phyloP scores from a whole-genome alignment of 2,329 filamentous ascomycete genomes.

The Zymoseptoria pseudotritici region DNA sequence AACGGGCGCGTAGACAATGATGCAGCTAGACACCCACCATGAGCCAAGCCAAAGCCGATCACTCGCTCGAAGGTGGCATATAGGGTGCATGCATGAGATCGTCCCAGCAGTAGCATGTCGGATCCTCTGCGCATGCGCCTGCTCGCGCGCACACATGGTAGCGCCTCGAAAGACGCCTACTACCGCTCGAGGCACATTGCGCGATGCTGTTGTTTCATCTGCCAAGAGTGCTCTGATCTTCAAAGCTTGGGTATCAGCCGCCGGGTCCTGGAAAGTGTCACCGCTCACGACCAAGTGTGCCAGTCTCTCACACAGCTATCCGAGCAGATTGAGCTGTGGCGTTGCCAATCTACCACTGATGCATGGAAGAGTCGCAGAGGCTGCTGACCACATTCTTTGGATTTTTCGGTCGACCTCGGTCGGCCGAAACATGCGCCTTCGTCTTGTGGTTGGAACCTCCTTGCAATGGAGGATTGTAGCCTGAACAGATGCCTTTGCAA shows the following conservation, averaged over 20 bases:
- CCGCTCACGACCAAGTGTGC: not conserved
- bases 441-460: not conserved
- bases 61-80: slow-evolving; percentile 1
- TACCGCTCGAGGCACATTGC: not conserved
- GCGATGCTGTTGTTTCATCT: not conserved
- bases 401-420: not conserved
- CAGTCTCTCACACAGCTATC: not conserved
- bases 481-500: not conserved
- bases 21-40: slow-evolving; percentile 6
- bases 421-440: not conserved
- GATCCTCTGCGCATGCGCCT: not conserved
- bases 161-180: not conserved
- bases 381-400: not conserved
- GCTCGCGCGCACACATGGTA: not conserved
- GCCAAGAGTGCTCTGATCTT: not conserved
- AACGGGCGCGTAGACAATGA: slow-evolving; percentile 6
- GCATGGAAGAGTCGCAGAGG: not conserved
- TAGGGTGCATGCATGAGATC: not conserved
- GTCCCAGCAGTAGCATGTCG: not conserved
- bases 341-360: not conserved
- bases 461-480: not conserved
- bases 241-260: not conserved
- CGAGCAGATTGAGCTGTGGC: not conserved
- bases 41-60: slow-evolving; percentile 11
- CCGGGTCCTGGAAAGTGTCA: not conserved